A percentile compares a stretch with the other conserved stretches of the same genome.
Conservation (phyloP, 305 asterid species). For the Fraxinus greggii region DNA sequence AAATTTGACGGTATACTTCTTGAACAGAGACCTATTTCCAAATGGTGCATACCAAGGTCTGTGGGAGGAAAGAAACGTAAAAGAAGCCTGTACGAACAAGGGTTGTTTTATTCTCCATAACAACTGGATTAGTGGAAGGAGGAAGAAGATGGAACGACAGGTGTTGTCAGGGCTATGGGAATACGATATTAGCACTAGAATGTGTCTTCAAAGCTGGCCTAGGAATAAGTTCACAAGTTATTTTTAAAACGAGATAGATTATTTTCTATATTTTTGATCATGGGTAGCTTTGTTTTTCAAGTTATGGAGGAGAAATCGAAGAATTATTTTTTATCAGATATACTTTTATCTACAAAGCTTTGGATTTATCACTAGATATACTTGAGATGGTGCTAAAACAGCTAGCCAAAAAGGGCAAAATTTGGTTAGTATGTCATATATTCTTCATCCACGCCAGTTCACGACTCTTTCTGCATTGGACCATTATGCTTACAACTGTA, state of each 20-base stretch:
- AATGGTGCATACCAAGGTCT: slow-evolving; percentile 75
- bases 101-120: slow-evolving; percentile 74
- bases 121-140: slow-evolving; percentile 80
- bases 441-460: slow-evolving; percentile 11
- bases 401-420: slow-evolving; percentile 7
- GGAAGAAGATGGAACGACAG: slow-evolving; percentile 66
- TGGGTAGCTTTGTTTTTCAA: slow-evolving; percentile 39
- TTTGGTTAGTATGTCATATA: background rate
- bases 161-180: slow-evolving; percentile 82
- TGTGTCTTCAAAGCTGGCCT: slow-evolving; percentile 74
- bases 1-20: slow-evolving; percentile 59
- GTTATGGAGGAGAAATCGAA: slow-evolving; percentile 38
- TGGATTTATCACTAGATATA: slow-evolving; percentile 40
- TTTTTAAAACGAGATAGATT: slow-evolving; percentile 34
- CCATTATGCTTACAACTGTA: slow-evolving; percentile 22
- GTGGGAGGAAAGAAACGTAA: slow-evolving; percentile 62
- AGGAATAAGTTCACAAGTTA: slow-evolving; percentile 36
- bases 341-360: slow-evolving; percentile 25
- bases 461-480: slow-evolving; percentile 5
- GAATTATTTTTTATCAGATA: slow-evolving; percentile 15
- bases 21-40: slow-evolving; percentile 73
- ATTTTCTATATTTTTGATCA: slow-evolving; percentile 21
- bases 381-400: slow-evolving; percentile 23
- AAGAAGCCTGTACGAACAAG: slow-evolving; percentile 44
- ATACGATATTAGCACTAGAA: slow-evolving; percentile 66